These are phyloP conservation scores for Malbranchea zuffiana DNA, from an alignment of 2,329 filamentous ascomycete species.

Conservation along the genomic window DNA sequence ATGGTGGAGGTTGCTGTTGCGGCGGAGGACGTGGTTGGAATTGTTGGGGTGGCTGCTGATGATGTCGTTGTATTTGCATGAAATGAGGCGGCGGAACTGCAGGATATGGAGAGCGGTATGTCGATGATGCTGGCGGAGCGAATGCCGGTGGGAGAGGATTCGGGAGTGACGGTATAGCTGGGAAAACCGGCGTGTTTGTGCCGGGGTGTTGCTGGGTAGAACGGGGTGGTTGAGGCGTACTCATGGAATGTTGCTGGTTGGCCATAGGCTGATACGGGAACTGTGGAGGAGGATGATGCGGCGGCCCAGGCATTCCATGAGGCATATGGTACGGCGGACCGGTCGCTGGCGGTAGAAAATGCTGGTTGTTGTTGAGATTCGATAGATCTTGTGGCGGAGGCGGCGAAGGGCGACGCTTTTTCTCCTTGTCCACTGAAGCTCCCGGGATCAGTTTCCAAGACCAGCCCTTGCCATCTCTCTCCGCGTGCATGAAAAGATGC, in stretches of 20 bases:
- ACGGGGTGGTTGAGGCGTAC: conserved; percentile 10
- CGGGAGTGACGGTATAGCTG: conserved; percentile 12
- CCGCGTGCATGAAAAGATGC: conserved; percentile 49
- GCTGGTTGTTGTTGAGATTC: conserved; percentile 26
- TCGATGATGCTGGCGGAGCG: conserved; percentile 26
- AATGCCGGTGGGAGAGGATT: conserved; percentile 33
- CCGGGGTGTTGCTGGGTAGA: neutral
- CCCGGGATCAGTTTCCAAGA: conserved; percentile 52
- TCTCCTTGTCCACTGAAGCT: conserved; percentile 49
- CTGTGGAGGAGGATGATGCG: conserved; percentile 15
- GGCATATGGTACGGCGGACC: conserved; percentile 25
- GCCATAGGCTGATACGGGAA: conserved; percentile 16
- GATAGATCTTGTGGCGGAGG: conserved; percentile 26
- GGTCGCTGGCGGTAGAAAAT: conserved; percentile 30
- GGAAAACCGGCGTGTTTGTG: neutral
- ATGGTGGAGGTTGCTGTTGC: conserved; percentile 20
- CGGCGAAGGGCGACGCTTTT: conserved; percentile 40
- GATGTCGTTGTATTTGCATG: conserved; percentile 2
- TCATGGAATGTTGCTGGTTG: conserved; percentile 6
- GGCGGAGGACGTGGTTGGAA: conserved; percentile 10
- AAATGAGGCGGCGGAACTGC: conserved; percentile 23
- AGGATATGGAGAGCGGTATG: conserved; percentile 34
- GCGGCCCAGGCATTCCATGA: conserved; percentile 12
- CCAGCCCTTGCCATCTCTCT: conserved; percentile 52
- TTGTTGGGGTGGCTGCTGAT: conserved; percentile 13